A percentile compares a stretch with the other conserved stretches of the same genome.
phyloP scores from a whole-genome alignment of 2,329 filamentous ascomycete species.

The Scorias spongiosa region DNA sequence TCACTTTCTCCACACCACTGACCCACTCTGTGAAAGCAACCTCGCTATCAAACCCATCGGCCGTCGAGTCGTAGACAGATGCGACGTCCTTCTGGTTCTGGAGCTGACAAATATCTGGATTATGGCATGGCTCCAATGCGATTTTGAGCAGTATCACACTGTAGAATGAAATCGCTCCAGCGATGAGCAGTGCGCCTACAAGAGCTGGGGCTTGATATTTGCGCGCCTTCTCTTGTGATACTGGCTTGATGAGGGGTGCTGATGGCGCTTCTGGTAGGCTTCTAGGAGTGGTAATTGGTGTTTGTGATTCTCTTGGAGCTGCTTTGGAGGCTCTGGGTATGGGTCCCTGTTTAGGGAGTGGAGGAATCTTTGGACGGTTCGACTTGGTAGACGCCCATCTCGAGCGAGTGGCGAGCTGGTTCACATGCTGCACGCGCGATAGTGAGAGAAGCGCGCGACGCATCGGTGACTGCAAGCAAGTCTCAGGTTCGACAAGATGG shows the following conservation, averaged over 20 bases:
- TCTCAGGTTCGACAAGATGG: neutral
- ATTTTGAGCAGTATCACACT: slow-evolving; percentile 22
- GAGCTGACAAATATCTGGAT: slow-evolving; percentile 12
- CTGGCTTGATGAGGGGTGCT: neutral
- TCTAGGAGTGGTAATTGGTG: neutral
- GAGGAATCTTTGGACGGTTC: neutral
- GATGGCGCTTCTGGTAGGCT: neutral
- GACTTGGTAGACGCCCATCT: neutral
- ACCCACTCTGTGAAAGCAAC: slow-evolving; percentile 29
- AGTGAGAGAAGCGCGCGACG: neutral
- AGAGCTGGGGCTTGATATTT: slow-evolving; percentile 1
- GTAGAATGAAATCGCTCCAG: slow-evolving; percentile 27
- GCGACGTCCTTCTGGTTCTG: slow-evolving; percentile 25
- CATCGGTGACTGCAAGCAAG: neutral
- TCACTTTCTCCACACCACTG: slow-evolving; percentile 25
- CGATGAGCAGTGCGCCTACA: slow-evolving; percentile 13
- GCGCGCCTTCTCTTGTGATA: slow-evolving; percentile 1
- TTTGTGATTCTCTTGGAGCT: neutral
- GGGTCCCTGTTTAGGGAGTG: neutral
- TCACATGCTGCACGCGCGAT: neutral
- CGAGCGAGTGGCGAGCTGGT: neutral
- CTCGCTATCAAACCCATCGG: slow-evolving; percentile 31
- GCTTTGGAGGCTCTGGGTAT: neutral
- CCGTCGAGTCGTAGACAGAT: slow-evolving; percentile 30
- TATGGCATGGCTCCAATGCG: slow-evolving; percentile 12